Conservation (phyloP, 2,329 filamentous ascomycete species). For the Cercospora berteroae region DNA sequence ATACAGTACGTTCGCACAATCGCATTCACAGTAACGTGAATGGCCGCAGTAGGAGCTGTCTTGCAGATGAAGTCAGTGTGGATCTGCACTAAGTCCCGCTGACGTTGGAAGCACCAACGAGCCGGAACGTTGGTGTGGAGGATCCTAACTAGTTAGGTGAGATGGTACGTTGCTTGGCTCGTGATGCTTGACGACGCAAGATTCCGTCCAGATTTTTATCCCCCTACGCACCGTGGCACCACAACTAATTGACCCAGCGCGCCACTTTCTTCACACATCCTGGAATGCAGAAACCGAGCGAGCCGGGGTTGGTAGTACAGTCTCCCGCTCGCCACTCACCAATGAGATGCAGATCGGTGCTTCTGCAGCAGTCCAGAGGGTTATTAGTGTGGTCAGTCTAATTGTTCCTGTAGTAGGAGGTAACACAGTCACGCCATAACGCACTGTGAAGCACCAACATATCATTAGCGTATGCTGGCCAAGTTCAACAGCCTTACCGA, state of each 20-base stretch:
- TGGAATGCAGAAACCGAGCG: background rate
- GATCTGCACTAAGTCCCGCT: conserved; percentile 2
- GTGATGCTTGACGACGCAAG: conserved; percentile 8
- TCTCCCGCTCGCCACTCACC: background rate
- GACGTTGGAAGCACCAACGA: conserved; percentile 7
- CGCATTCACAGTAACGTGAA: background rate
- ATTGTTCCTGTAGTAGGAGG: no score
- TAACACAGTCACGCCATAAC: background rate
- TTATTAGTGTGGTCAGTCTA: background rate
- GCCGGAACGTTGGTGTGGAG: background rate
- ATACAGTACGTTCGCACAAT: background rate
- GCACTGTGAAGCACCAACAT: background rate
- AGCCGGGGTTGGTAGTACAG: background rate
- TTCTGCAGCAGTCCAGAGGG: background rate
- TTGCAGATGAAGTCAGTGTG: conserved; percentile 10
- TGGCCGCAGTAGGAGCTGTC: background rate
- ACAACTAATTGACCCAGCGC: background rate
- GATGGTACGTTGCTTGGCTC: conserved; percentile 1
- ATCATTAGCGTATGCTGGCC: background rate
- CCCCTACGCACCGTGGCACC: background rate
- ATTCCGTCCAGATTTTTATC: background rate
- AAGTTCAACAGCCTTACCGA: background rate
- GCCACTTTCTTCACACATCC: background rate
- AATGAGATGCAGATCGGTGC: background rate
- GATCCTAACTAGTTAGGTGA: background rate